Evolutionary conservation across 805 yeast species (phyloP).

Genomic region (Barnettozyma populi): DNA sequence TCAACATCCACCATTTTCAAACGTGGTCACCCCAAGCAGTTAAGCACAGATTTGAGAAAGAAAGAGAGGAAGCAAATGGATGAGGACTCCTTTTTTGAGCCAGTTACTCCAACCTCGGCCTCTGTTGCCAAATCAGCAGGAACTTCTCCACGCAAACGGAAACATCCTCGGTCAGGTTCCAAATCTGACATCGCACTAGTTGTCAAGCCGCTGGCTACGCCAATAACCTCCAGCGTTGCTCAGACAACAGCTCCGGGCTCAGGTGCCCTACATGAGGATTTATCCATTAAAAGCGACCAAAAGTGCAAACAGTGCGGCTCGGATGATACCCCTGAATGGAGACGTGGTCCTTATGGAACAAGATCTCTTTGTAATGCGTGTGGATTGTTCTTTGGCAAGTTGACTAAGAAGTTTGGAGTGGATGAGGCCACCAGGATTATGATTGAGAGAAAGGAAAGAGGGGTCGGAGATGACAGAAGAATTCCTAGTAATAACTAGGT

Average conservation of each 20-base stretch:
- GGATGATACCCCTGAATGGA: slow-evolving; percentile 80
- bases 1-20: background rate
- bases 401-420: slow-evolving; percentile 43
- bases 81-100: background rate
- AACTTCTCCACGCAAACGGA: background rate
- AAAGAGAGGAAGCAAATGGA: background rate
- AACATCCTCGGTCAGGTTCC: background rate
- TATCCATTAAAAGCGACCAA: slow-evolving; percentile 11
- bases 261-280: slow-evolving; percentile 13
- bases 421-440: slow-evolving; percentile 25
- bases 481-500: slow-evolving; percentile 17
- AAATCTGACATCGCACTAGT: slow-evolving; percentile 13
- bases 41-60: background rate
- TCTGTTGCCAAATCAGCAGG: background rate
- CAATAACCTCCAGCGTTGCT: background rate
- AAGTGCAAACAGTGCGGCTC: slow-evolving; percentile 69
- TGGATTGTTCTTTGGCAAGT: slow-evolving; percentile 69
- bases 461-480: slow-evolving; percentile 25
- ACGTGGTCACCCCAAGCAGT: background rate
- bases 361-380: slow-evolving; percentile 65
- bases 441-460: slow-evolving; percentile 20
- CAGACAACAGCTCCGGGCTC: background rate
- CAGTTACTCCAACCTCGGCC: background rate
- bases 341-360: slow-evolving; percentile 73
- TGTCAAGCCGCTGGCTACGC: slow-evolving; percentile 20